Conservation (phyloP, 139 green algal genomes). For the Tetratostichococcus sp. region DNA sequence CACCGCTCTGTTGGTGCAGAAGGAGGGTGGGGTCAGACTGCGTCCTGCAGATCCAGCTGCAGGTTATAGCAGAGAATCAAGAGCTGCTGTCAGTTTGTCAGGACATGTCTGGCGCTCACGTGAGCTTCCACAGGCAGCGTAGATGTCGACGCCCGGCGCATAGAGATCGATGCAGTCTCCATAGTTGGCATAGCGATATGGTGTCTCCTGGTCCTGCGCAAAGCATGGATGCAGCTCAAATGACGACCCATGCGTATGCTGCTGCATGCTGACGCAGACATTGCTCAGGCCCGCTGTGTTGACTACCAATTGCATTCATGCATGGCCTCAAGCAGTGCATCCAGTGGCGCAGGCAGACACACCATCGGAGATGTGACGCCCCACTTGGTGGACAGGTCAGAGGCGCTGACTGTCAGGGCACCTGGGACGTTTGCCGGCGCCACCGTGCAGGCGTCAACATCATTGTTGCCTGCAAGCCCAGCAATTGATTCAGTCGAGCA, state of each 20-base stretch:
- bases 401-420: constrained; percentile 29
- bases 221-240: background rate
- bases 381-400: constrained; percentile 23
- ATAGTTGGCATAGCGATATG: constrained; percentile 5
- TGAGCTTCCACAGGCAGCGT: background rate
- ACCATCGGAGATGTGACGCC: background rate
- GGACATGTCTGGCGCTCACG: too few relatives aligned
- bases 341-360: too few relatives aligned
- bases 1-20: too few relatives aligned
- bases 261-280: too few relatives aligned
- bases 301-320: too few relatives aligned
- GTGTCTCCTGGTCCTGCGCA: background rate
- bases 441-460: constrained; percentile 33
- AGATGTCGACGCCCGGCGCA: constrained; percentile 7
- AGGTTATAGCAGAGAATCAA: background rate
- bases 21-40: too few relatives aligned
- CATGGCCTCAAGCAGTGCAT: too few relatives aligned
- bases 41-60: too few relatives aligned
- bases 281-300: too few relatives aligned
- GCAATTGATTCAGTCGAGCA: too few relatives aligned
- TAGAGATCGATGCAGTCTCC: constrained; percentile 15
- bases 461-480: constrained; percentile 28
- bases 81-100: too few relatives aligned
- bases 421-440: constrained; percentile 28
- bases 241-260: too few relatives aligned